Conservation (phyloP, 2,329 filamentous ascomycete genomes). For the Fusarium pseudoanthophilum region DNA sequence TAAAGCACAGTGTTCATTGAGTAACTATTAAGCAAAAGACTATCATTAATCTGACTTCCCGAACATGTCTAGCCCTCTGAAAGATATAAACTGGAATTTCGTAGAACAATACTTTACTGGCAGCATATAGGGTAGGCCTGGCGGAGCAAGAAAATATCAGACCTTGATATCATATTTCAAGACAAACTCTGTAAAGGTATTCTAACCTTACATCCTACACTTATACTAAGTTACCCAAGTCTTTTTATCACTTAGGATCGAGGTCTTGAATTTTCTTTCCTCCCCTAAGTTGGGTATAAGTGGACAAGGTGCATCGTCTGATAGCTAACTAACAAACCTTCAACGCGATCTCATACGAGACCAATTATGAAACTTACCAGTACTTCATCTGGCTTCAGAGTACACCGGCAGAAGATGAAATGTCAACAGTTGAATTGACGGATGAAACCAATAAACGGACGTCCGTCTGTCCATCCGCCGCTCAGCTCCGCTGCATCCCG, state of each 20-base stretch:
- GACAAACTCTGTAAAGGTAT: background rate
- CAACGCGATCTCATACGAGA: background rate
- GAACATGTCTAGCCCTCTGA: fast-evolving
- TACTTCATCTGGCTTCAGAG: background rate
- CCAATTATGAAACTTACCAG: background rate
- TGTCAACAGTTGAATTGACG: background rate
- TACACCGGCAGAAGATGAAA: background rate
- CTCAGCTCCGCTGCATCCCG: constrained; percentile 30
- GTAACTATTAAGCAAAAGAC: background rate
- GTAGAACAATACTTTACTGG: background rate
- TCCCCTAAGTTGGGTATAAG: background rate
- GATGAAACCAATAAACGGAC: constrained; percentile 7
- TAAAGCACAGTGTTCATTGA: background rate
- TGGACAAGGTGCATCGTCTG: too few relatives aligned
- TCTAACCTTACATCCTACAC: too few relatives aligned
- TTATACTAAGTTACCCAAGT: background rate
- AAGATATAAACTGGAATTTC: background rate
- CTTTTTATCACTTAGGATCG: background rate
- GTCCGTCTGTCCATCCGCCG: constrained; percentile 11
- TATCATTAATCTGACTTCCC: background rate
- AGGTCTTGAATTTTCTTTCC: background rate
- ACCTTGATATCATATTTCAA: background rate
- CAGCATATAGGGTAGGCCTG: background rate
- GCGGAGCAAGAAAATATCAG: background rate
- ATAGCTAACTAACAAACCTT: background rate